Conservation (phyloP, 192 early-diverging fungal species). For the Entomortierella lignicola region DNA sequence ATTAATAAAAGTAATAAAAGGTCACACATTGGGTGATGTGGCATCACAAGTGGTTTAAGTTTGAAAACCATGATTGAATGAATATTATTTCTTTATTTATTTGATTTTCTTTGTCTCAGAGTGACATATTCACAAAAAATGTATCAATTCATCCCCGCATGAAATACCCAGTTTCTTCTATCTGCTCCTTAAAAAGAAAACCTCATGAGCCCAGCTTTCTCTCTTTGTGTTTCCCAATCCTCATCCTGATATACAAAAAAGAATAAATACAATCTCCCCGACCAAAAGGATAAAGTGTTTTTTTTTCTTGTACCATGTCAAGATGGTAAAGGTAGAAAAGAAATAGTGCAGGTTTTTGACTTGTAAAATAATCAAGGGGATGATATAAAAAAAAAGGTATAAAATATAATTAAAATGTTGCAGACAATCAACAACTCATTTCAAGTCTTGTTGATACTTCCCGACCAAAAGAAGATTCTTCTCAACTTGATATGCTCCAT, state of each 20-base stretch:
- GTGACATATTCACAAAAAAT: neutral
- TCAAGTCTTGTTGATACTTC: constrained; percentile 9
- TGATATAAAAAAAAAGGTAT: neutral
- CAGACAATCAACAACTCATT: neutral
- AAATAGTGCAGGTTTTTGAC: constrained; percentile 31
- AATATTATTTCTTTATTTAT: neutral
- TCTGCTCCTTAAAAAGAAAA: constrained; percentile 20
- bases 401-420: neutral
- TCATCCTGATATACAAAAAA: neutral
- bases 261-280: constrained; percentile 14
- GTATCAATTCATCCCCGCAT: neutral
- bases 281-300: constrained; percentile 26
- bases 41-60: too few relatives aligned
- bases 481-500: neutral
- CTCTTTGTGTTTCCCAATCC: neutral
- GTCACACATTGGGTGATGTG: too few relatives aligned
- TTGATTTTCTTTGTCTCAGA: neutral
- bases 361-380: constrained; percentile 20
- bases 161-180: neutral
- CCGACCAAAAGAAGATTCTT: constrained; percentile 45
- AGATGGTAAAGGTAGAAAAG: too few relatives aligned
- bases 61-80: too few relatives aligned
- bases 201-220: constrained; percentile 22
- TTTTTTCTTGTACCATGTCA: too few relatives aligned
- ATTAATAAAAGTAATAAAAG: too few relatives aligned